Conservation (phyloP, 2,329 filamentous ascomycete species). For the Fusarium penzigii region DNA sequence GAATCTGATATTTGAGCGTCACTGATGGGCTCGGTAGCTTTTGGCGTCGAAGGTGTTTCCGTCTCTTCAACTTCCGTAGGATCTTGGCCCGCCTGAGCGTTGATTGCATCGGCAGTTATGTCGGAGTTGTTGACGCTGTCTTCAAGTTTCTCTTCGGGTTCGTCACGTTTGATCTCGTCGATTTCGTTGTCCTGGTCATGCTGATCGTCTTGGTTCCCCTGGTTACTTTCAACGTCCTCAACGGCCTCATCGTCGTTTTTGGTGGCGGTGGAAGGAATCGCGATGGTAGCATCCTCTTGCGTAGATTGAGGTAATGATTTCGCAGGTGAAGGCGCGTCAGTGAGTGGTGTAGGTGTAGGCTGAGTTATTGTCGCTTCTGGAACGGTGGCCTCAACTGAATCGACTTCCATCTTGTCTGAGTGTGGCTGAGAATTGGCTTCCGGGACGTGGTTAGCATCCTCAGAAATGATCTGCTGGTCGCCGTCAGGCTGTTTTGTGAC, state of each 20-base stretch:
- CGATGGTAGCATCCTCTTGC: background rate
- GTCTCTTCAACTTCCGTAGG: background rate
- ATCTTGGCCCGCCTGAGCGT: background rate
- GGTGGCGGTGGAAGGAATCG: conserved; percentile 5
- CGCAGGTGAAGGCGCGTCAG: background rate
- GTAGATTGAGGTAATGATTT: background rate
- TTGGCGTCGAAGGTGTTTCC: background rate
- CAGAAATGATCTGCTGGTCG: background rate
- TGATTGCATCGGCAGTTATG: too few relatives aligned
- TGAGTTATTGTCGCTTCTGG: conserved; percentile 24
- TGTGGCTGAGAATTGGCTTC: background rate
- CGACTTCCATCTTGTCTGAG: conserved; percentile 23
- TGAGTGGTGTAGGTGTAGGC: conserved; percentile 1
- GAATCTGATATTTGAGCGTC: conserved; percentile 10
- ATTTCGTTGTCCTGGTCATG: conserved; percentile 1
- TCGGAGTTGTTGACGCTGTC: too few relatives aligned
- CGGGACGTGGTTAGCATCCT: background rate
- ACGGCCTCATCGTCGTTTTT: background rate
- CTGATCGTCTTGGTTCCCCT: background rate
- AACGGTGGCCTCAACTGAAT: conserved; percentile 8
- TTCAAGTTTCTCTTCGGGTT: too few relatives aligned
- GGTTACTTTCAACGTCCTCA: too few relatives aligned
- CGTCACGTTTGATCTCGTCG: background rate
- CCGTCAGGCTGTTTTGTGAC: background rate
- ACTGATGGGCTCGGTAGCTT: conserved; percentile 1